phyloP scores from a whole-genome alignment of 371 early-diverging fungal genomes.

The Mortierella sp. region DNA sequence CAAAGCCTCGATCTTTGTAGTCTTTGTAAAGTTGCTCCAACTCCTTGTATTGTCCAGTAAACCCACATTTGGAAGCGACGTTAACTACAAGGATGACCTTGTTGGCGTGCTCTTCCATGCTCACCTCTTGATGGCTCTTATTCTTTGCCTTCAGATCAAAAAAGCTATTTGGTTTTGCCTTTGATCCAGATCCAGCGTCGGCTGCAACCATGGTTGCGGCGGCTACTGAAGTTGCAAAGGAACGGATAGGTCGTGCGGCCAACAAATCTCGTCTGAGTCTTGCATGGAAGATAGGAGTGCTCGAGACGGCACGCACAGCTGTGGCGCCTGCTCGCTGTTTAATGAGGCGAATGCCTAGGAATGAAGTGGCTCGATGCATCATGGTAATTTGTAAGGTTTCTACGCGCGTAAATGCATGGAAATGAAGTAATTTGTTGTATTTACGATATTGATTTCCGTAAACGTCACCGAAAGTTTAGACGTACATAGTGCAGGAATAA shows the following conservation, averaged over 20 bases:
- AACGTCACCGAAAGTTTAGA: background rate
- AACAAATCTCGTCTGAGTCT: background rate
- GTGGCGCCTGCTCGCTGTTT: background rate
- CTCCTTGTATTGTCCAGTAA: slow-evolving; percentile 88
- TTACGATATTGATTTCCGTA: no score
- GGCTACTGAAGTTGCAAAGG: background rate
- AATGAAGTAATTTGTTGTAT: no score
- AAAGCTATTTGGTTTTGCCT: slow-evolving; percentile 52
- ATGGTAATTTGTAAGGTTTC: background rate
- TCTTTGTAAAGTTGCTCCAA: slow-evolving; percentile 86
- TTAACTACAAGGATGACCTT: slow-evolving; percentile 94
- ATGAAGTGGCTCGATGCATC: slow-evolving; percentile 4
- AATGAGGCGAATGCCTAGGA: background rate
- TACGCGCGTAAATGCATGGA: background rate
- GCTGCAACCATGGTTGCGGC: slow-evolving; percentile 7
- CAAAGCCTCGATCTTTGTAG: slow-evolving; percentile 83
- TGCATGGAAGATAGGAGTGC: background rate
- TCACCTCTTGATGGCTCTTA: slow-evolving; percentile 61
- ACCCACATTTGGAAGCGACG: slow-evolving; percentile 96
- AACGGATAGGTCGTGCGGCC: background rate
- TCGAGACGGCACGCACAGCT: background rate
- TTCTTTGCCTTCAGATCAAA: slow-evolving; percentile 67
- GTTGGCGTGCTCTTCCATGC: slow-evolving; percentile 64
- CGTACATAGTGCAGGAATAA: background rate
- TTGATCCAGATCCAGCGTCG: background rate